Evolutionary conservation across 148 eudicot species (phyloP).

Genomic region (Simmondsia chinensis): DNA sequence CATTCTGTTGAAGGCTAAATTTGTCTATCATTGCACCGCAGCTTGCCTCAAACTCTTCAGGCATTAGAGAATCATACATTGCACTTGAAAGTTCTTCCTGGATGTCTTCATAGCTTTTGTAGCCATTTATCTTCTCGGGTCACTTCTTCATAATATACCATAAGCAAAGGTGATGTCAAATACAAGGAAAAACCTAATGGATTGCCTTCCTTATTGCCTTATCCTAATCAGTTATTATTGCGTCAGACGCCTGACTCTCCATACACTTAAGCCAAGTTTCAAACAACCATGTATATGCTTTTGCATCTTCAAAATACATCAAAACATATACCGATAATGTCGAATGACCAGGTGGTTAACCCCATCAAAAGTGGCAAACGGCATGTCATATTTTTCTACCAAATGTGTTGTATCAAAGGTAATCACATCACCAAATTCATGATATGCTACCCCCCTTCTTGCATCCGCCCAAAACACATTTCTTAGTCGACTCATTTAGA

Average conservation of each 20-base stretch:
- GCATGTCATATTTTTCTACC: conserved; percentile 5
- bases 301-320: not conserved
- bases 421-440: no score
- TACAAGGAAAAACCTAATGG: not conserved
- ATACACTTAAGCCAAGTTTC: not conserved
- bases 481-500: no score
- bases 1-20: not conserved
- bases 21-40: not conserved
- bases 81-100: no score
- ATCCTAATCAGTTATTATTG: conserved; percentile 4
- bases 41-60: conserved; percentile 6
- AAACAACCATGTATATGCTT: conserved; percentile 4
- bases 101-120: not conserved
- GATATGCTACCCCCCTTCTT: no score
- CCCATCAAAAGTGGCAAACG: no score
- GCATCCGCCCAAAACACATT: no score
- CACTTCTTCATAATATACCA: conserved; percentile 4
- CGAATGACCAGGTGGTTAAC: no score
- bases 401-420: no score
- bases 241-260: not conserved
- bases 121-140: not conserved
- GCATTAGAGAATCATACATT: not conserved
- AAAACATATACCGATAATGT: conserved; percentile 4
- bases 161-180: not conserved
- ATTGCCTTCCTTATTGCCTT: not conserved